Base-by-base conservation (phyloP, 805 yeast species). In the Torulaspora gathmanii region DNA sequence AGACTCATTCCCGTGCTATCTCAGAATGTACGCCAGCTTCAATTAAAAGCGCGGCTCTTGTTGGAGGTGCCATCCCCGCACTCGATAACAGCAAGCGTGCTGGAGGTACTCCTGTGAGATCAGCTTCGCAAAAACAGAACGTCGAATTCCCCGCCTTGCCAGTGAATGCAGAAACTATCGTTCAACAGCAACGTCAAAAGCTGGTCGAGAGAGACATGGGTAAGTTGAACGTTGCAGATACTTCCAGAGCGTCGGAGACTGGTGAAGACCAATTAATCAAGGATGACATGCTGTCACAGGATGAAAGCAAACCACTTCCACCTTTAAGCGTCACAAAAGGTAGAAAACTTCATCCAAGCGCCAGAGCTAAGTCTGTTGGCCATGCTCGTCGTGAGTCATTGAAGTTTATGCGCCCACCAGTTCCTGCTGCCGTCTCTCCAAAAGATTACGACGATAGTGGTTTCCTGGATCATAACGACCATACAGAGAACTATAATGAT, bases 311-410 rank as follows among this genome's bases (percentile, higher is more conserved):
- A 31, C 60, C 61, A 11, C 40, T 61, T 15, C 60, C 62, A 15
- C 57, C 50, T 20, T 45, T 48, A 13, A 52, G 49, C 36, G 45
- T 57, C 1, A 55, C 61, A 6, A 59, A 57, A 20, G 64, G 65
- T 7, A 63, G 66, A 29, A 70, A 64, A 51, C 63, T 59, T 46
- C 95, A 86, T 63, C 95, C 95, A 29, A 79, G 88, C 11, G 95
- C 95, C 0, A 77, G 95, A 56, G 95, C 95, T 2, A 87, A 85
- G 60, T 84, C 95, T 16, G 80, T 86, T 39, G 70, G 70, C 6
- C 91, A 86, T 61, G 75, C 79, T 16, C 77, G 86, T 58, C 82
- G 79, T 55, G 83, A 80, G 47, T 75, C 84, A 5, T 63, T 74
- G 40, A 72, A 74, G 51, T 58, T 50, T 23, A 54, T 45, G 42